These are phyloP conservation scores for Ogataea hybrid DNA, from an alignment of 1,139 yeast genomes.

Conservation along the genomic window DNA sequence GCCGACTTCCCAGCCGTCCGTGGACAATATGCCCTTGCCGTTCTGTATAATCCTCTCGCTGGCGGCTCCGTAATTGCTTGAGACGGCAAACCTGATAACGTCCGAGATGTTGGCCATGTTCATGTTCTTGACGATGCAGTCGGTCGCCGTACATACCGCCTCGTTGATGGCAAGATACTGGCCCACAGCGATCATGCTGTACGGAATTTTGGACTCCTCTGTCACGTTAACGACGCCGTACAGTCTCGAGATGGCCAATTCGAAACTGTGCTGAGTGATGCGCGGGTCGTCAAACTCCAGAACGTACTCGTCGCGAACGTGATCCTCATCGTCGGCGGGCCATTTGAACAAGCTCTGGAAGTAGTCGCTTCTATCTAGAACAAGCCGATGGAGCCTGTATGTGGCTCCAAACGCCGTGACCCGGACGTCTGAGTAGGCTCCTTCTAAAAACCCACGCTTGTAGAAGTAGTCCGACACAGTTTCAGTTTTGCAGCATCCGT, in stretches of 20 bases:
- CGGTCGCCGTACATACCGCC: no score
- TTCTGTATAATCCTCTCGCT: no score
- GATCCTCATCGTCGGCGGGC: conserved; percentile 22
- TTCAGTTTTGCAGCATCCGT: conserved; percentile 35
- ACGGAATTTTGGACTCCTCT: conserved; percentile 35
- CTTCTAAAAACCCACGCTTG: conserved; percentile 40
- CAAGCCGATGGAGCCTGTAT: conserved; percentile 43
- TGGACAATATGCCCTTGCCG: no score
- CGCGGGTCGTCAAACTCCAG: conserved; percentile 41
- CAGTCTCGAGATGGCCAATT: conserved; percentile 41
- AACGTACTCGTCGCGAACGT: conserved; percentile 19
- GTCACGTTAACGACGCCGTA: conserved; percentile 40
- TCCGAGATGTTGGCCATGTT: no score
- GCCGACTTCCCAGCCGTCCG: no score
- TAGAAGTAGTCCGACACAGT: conserved; percentile 34
- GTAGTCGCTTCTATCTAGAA: conserved; percentile 46
- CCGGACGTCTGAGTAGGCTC: conserved; percentile 47
- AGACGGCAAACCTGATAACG: no score
- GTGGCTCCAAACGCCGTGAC: conserved; percentile 42
- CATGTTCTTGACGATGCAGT: no score
- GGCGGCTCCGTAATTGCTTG: no score
- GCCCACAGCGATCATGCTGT: conserved; percentile 46
- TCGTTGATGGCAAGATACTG: conserved; percentile 49
- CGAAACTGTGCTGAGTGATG: conserved; percentile 45
- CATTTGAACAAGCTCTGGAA: conserved; percentile 46